Conservation (phyloP, 2,329 filamentous ascomycete species). For the Cordyceps javanica region DNA sequence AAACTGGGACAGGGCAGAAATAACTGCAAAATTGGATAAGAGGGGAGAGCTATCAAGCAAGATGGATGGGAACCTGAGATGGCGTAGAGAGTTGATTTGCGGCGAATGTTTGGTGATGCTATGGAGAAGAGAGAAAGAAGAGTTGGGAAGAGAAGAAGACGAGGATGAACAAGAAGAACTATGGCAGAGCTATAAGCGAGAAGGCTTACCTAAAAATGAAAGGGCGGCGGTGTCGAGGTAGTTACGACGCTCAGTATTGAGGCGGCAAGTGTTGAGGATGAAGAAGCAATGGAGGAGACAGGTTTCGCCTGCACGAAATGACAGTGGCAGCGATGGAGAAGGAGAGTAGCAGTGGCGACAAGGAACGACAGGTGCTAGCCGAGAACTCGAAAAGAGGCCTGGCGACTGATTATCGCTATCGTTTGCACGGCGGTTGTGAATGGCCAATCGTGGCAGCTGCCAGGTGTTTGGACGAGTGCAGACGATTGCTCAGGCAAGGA, state of each 20-base stretch:
- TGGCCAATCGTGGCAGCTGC: constrained; percentile 10
- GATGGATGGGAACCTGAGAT: constrained; percentile 34
- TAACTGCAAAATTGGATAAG: constrained; percentile 29
- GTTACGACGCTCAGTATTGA: constrained; percentile 6
- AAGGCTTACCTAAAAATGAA: constrained; percentile 16
- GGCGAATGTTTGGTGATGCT: constrained; percentile 43
- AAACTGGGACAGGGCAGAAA: background rate
- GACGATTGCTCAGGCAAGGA: background rate
- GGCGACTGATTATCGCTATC: background rate
- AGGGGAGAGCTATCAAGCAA: constrained; percentile 54
- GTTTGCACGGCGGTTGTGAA: constrained; percentile 11
- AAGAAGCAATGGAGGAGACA: constrained; percentile 12
- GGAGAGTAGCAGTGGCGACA: background rate
- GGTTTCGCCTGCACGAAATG: background rate
- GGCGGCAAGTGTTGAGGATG: constrained; percentile 18
- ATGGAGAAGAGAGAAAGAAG: constrained; percentile 27
- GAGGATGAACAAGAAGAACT: constrained; percentile 7
- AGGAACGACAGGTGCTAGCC: background rate
- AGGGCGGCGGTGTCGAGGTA: constrained; percentile 11
- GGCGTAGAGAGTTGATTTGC: constrained; percentile 35
- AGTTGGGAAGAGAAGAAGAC: constrained; percentile 22
- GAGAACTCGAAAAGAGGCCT: background rate
- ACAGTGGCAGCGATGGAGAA: background rate
- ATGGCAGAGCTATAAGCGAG: constrained; percentile 4
- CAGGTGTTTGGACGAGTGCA: background rate